Conservation (phyloP, 805 yeast genomes). For the Suhomyces emberorum region DNA sequence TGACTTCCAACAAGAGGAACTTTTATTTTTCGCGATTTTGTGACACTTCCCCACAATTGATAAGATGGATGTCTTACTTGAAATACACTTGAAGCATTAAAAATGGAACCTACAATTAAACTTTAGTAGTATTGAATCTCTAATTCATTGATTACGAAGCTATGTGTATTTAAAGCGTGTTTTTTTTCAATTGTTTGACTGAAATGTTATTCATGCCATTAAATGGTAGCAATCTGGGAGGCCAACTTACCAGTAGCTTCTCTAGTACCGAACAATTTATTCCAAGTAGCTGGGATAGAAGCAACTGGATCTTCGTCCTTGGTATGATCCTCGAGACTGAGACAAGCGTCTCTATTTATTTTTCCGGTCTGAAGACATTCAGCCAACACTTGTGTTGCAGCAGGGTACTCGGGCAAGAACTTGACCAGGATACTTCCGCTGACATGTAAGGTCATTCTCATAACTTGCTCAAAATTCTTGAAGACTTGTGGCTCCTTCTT, state of each 20-base stretch:
- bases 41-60: too few species aligned
- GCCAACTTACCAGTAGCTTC: constrained; percentile 51
- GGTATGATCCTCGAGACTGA: constrained; percentile 14
- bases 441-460: constrained; percentile 49
- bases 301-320: constrained; percentile 23
- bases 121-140: too few species aligned
- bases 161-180: too few species aligned
- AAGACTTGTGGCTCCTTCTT: constrained; percentile 34
- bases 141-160: too few species aligned
- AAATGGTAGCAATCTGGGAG: constrained; percentile 42
- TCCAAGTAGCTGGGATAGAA: constrained; percentile 47
- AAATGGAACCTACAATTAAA: too few species aligned
- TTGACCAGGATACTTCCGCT: constrained; percentile 55
- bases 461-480: constrained; percentile 40
- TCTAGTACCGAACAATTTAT: constrained; percentile 40
- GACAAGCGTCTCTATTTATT: constrained; percentile 22
- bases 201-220: too few species aligned
- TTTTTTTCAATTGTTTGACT: too few species aligned
- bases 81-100: too few species aligned
- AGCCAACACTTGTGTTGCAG: constrained; percentile 34
- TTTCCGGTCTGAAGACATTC: constrained; percentile 40
- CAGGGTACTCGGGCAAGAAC: constrained; percentile 32
- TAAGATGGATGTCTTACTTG: too few species aligned
- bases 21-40: too few species aligned
- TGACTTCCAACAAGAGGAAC: too few species aligned